Percentiles rank a stretch among this genome's conserved stretches.
Conservation (phyloP, 441 rosid species). For the Rhodomyrtus psidioides region DNA sequence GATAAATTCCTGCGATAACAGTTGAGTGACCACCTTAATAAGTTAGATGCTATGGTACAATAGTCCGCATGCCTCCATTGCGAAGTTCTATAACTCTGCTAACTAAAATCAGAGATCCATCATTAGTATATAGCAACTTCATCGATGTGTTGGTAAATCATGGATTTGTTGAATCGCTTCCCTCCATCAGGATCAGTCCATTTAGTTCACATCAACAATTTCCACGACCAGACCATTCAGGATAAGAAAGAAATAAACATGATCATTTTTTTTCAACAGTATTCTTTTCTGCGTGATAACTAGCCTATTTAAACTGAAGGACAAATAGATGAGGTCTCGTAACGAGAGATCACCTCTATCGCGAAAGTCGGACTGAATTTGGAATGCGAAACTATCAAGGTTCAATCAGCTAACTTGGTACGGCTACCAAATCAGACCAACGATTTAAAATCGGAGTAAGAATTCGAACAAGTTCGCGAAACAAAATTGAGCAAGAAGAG, state of each 20-base stretch:
- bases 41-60: background rate
- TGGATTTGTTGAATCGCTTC: background rate
- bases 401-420: background rate
- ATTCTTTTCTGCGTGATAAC: background rate
- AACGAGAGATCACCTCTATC: background rate
- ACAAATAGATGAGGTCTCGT: background rate
- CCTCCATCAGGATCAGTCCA: background rate
- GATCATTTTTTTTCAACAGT: background rate
- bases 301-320: background rate
- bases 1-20: background rate
- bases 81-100: background rate
- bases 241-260: background rate
- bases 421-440: background rate
- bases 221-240: background rate
- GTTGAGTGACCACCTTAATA: background rate
- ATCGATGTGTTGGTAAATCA: background rate
- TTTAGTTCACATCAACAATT: background rate
- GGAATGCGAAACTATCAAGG: background rate
- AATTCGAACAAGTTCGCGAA: background rate
- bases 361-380: background rate
- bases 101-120: background rate
- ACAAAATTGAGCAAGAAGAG: background rate
- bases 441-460: background rate
- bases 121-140: background rate
- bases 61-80: background rate